Percentiles rank a stretch among this genome's conserved stretches.
Conservation (phyloP, 805 yeast species). For the Cyberlindnera sargentensis region DNA sequence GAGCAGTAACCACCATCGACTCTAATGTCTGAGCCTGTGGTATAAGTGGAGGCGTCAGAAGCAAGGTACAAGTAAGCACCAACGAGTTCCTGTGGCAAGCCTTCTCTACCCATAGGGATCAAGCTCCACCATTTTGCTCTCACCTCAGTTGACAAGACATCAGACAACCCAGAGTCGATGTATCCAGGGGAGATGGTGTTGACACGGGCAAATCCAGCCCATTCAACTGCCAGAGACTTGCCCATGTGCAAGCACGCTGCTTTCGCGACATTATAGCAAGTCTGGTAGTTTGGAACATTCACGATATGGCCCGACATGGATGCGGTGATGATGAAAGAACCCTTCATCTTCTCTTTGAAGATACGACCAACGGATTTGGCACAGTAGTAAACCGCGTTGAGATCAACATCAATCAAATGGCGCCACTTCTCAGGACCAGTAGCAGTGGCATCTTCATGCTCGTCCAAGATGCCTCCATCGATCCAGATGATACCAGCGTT, state of each 20-base stretch:
- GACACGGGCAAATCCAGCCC: slow-evolving; percentile 80
- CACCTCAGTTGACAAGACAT: slow-evolving; percentile 37
- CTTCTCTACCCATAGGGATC: slow-evolving; percentile 72
- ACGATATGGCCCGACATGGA: slow-evolving; percentile 88
- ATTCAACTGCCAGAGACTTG: slow-evolving; percentile 51
- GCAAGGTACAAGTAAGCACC: slow-evolving; percentile 80
- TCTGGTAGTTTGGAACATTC: slow-evolving; percentile 81
- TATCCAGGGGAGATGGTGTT: slow-evolving; percentile 85
- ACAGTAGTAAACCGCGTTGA: slow-evolving; percentile 76
- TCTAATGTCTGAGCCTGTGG: slow-evolving; percentile 69
- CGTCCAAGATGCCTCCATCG: slow-evolving; percentile 48
- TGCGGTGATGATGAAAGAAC: slow-evolving; percentile 79
- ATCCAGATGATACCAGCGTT: slow-evolving; percentile 89
- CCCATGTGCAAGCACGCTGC: slow-evolving; percentile 20
- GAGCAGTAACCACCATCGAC: slow-evolving; percentile 72
- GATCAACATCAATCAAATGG: slow-evolving; percentile 64
- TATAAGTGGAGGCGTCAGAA: slow-evolving; percentile 71
- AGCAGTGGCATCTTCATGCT: slow-evolving; percentile 9
- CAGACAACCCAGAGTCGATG: slow-evolving; percentile 63
- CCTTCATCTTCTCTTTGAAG: slow-evolving; percentile 65
- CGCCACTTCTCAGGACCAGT: slow-evolving; percentile 50
- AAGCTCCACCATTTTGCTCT: slow-evolving; percentile 41
- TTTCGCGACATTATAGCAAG: slow-evolving; percentile 55
- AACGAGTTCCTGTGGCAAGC: slow-evolving; percentile 60
- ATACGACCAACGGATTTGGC: slow-evolving; percentile 67